Conservation (phyloP, 805 yeast genomes). For the Blastobotrys chiropterorum region DNA sequence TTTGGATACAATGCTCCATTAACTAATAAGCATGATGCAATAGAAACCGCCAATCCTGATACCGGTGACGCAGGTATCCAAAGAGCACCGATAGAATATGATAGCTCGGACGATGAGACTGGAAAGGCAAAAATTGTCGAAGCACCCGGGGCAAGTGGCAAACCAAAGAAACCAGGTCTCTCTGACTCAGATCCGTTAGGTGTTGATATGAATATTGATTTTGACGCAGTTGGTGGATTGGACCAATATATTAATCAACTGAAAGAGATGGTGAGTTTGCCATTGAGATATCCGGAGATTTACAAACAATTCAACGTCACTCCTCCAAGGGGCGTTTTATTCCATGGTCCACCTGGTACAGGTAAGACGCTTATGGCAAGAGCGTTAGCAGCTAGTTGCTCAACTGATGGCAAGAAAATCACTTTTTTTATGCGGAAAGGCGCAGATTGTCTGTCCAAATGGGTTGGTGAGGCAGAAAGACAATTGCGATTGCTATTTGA, state of each 20-base stretch:
- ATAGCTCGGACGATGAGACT: constrained; percentile 41
- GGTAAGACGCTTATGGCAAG: constrained; percentile 98
- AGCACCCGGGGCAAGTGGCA: constrained; percentile 8
- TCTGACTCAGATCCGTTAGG: constrained; percentile 95
- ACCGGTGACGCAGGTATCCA: background rate
- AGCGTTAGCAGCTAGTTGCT: constrained; percentile 92
- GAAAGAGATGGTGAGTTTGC: constrained; percentile 95
- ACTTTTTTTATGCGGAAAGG: constrained; percentile 98
- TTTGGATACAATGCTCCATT: constrained; percentile 42
- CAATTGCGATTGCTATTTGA: constrained; percentile 86
- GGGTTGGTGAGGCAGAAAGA: constrained; percentile 99
- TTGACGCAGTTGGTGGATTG: constrained; percentile 83
- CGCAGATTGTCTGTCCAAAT: constrained; percentile 92
- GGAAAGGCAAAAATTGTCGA: background rate
- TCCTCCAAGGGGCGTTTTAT: constrained; percentile 94
- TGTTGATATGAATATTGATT: constrained; percentile 78
- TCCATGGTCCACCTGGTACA: constrained; percentile 99
- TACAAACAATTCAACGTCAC: constrained; percentile 85
- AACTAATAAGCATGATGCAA: background rate
- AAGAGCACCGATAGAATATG: constrained; percentile 20
- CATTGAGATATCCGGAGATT: constrained; percentile 86
- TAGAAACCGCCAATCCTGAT: background rate
- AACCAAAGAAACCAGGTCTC: constrained; percentile 29
- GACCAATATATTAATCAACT: constrained; percentile 85
- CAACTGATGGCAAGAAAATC: constrained; percentile 75